Evolutionary conservation across 768 basidiomycete species (phyloP).

Genomic region (Gyrodon lividus): DNA sequence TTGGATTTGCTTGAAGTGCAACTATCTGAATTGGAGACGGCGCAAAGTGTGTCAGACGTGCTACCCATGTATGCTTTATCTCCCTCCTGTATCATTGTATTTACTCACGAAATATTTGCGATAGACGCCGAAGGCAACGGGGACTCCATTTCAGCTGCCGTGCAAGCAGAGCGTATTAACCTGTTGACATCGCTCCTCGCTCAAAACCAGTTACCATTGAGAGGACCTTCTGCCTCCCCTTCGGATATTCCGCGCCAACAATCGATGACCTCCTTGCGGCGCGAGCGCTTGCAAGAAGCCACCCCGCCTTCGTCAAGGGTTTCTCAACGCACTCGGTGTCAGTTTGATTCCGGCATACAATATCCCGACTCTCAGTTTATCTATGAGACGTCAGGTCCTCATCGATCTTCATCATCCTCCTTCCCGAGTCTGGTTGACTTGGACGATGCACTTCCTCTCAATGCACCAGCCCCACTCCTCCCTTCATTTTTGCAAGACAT

Average conservation of each 20-base stretch:
- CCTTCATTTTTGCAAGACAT: conserved; percentile 79
- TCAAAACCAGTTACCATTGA: conserved; percentile 44
- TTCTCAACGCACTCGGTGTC: conserved; percentile 51
- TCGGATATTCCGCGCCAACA: conserved; percentile 38
- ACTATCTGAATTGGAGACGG: conserved; percentile 85
- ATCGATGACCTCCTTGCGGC: conserved; percentile 47
- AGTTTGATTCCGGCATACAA: conserved; percentile 46
- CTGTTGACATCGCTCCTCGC: conserved; percentile 73
- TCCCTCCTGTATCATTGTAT: conserved; percentile 6
- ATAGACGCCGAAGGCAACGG: conserved; percentile 86
- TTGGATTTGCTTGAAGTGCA: conserved; percentile 83
- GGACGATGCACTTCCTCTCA: conserved; percentile 18
- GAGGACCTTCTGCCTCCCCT: conserved; percentile 15
- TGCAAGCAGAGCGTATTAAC: conserved; percentile 82
- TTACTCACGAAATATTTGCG: conserved; percentile 6
- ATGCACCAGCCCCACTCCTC: conserved; percentile 54
- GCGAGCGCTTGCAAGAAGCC: conserved; percentile 40
- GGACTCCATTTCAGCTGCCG: conserved; percentile 81
- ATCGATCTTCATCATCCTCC: conserved; percentile 41
- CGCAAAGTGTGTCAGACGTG: conserved; percentile 90
- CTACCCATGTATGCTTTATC: conserved; percentile 62
- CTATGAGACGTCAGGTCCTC: conserved; percentile 62
- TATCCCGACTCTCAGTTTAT: conserved; percentile 52
- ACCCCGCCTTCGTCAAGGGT: conserved; percentile 33
- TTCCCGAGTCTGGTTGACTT: conserved; percentile 32